phyloP scores from a whole-genome alignment of 352 stramenopile species.

The Globisporangium viniferum region DNA sequence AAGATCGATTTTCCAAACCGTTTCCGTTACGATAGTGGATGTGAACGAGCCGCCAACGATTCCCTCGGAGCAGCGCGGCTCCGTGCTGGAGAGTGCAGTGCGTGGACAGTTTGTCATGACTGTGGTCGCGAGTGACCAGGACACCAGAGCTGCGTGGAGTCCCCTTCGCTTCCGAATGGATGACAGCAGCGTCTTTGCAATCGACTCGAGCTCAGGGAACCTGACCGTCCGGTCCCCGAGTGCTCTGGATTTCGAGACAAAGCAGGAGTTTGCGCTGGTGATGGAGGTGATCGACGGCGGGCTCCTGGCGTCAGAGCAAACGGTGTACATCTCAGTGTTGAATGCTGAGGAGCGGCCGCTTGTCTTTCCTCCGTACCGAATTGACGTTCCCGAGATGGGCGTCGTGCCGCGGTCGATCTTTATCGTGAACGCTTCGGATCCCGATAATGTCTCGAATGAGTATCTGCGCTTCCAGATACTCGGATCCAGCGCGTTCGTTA shows the following conservation, averaged over 20 bases:
- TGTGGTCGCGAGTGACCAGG: slow-evolving; percentile 2
- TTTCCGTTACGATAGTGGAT: slow-evolving; percentile 1
- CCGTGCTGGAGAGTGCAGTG: slow-evolving; percentile 1
- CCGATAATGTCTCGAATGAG: slow-evolving; percentile 33
- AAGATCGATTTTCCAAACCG: slow-evolving; percentile 3
- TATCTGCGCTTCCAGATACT: slow-evolving; percentile 26
- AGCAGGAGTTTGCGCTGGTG: slow-evolving; percentile 21
- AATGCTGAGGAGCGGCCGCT: slow-evolving; percentile 6
- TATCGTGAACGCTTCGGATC: slow-evolving; percentile 42
- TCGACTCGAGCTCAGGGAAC: slow-evolving; percentile 15
- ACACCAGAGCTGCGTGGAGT: slow-evolving; percentile 1
- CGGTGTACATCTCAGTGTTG: slow-evolving; percentile 23
- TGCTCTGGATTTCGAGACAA: slow-evolving; percentile 25
- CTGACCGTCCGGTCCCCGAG: slow-evolving; percentile 14
- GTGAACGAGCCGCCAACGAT: slow-evolving; percentile 10
- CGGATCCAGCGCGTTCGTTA: neutral
- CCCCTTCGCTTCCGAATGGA: slow-evolving; percentile 5
- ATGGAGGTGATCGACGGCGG: slow-evolving; percentile 32
- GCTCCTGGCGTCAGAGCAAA: slow-evolving; percentile 17
- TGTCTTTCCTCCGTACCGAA: slow-evolving; percentile 1
- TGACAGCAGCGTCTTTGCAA: slow-evolving; percentile 4
- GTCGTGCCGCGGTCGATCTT: slow-evolving; percentile 32
- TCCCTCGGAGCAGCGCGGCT: neutral
- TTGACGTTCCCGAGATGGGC: slow-evolving; percentile 32
- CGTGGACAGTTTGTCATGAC: slow-evolving; percentile 4